Percentiles rank a stretch among this genome's conserved stretches.
Conservation (phyloP, 2,329 filamentous ascomycete species). For the Talaromyces verruculosus region DNA sequence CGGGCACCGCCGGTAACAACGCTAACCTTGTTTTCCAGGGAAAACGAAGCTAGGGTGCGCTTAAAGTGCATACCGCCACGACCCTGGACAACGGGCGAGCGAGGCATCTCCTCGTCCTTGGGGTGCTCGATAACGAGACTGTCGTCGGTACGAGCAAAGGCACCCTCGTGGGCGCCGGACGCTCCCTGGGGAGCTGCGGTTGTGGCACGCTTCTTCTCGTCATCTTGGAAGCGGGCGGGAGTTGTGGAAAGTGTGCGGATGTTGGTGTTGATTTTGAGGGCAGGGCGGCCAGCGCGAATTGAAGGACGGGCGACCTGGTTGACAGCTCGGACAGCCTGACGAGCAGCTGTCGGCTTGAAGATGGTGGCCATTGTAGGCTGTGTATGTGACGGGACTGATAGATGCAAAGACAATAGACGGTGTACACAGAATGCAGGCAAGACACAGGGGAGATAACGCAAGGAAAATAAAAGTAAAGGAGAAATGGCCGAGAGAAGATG, state of each 20-base stretch:
- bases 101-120: conserved; percentile 69
- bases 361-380: conserved; percentile 25
- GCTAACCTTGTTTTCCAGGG: conserved; percentile 77
- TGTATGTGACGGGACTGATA: not conserved
- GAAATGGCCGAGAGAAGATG: not conserved
- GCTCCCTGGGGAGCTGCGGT: conserved; percentile 34
- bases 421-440: not conserved
- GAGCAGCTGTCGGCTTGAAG: conserved; percentile 32
- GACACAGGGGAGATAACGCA: not conserved
- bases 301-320: conserved; percentile 26
- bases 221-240: conserved; percentile 27
- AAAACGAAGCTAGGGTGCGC: conserved; percentile 81
- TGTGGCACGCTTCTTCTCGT: conserved; percentile 30
- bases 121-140: conserved; percentile 77
- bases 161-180: conserved; percentile 56
- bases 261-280: conserved; percentile 19
- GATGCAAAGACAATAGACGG: not conserved
- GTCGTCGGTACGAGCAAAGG: conserved; percentile 77
- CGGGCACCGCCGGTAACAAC: conserved; percentile 88
- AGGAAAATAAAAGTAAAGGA: not conserved
- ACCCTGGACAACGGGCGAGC: conserved; percentile 68
- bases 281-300: conserved; percentile 22
- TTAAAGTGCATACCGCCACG: conserved; percentile 79
- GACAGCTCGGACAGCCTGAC: conserved; percentile 30
- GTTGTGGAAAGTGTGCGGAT: conserved; percentile 36